Evolutionary conservation across 768 basidiomycete species (phyloP).

Genomic region (Cyclocybe aegerita): DNA sequence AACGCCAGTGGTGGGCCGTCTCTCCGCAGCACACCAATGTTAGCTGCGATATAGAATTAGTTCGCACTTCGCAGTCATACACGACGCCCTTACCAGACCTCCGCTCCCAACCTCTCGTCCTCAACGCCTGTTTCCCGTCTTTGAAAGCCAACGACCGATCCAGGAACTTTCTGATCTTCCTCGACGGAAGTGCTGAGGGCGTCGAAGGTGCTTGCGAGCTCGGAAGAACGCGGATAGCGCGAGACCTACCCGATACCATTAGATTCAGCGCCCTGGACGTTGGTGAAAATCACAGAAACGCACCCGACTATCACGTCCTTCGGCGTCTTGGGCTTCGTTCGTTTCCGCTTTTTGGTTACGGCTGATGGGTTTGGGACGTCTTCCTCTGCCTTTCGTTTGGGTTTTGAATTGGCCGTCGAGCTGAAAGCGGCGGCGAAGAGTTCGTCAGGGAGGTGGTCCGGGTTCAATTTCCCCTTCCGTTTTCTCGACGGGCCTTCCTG

Average conservation of each 20-base stretch:
- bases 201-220: conserved; percentile 23
- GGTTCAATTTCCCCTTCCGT: conserved; percentile 22
- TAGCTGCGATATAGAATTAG: conserved; percentile 33
- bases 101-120: conserved; percentile 56
- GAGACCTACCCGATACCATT: conserved; percentile 37
- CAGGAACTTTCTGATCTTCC: conserved; percentile 51
- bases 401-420: conserved; percentile 23
- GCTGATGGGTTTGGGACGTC: not conserved
- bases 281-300: conserved; percentile 14
- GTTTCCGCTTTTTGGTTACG: conserved; percentile 27
- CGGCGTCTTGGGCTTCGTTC: conserved; percentile 18
- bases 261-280: not conserved
- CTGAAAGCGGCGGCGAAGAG: conserved; percentile 59
- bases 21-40: conserved; percentile 53
- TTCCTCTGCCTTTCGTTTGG: conserved; percentile 17
- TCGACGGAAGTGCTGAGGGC: conserved; percentile 47
- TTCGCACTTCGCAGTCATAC: not conserved
- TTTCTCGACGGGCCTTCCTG: conserved; percentile 19
- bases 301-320: conserved; percentile 63
- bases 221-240: conserved; percentile 50
- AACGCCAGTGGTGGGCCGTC: conserved; percentile 56
- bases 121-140: conserved; percentile 24
- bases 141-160: conserved; percentile 50
- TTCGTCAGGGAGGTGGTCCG: conserved; percentile 64
- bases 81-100: conserved; percentile 45